Base-by-base conservation (phyloP, 352 stramenopile genomes). In the Globisporangium paddicum region DNA sequence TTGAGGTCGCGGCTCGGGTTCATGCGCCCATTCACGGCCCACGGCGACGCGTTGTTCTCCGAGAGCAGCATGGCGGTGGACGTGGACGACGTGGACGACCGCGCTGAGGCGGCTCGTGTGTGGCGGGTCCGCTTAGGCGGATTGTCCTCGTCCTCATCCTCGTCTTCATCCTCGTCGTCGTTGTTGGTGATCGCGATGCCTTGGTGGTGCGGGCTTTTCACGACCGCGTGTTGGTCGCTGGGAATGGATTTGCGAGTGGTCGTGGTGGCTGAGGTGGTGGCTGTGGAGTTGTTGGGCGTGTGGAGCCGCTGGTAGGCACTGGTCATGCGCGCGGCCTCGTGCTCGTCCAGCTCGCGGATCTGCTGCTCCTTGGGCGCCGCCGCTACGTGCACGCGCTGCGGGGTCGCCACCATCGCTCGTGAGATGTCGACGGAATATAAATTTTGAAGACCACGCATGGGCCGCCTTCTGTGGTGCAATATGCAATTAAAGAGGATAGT, bases 1-100 rank as follows among this genome's bases (percentile, higher is more conserved):
- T 79, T 72, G 37, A 90, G 62, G 40, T 88, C 76, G 11, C 75
- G 65, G 4, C 67, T 60, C 50, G 75, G 79, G 54, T 87, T 71
- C 66, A 87, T 75, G 19, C 81, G 75, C 21, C 62, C 50, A 76
- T 75, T 3, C 4, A 55, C 46, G 16, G 10, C n/a, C n/a, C n/a
- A n/a, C n/a, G n/a, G n/a, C n/a, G n/a, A n/a, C 1, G 19, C 28
- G n/a, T 52, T 47, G 38, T 30, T 63, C 28, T 51, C 48, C 18
- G 60, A 62, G 9, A 58, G 44, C 21, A 63, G 30, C 55, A 46
- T 52, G 32, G 34, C 35, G 9, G 51, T 61, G 8, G 59, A 66
- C 34, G 45, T 38, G 23, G 49, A 35, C n/a, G 55, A 38, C 41
- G 37, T 42, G 16, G 37, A 50, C 44, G 44, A 34, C 23, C 44